Percentiles rank a stretch among this genome's conserved stretches.
phyloP scores from a whole-genome alignment of 768 basidiomycete genomes.

The Termitomyces sp. region DNA sequence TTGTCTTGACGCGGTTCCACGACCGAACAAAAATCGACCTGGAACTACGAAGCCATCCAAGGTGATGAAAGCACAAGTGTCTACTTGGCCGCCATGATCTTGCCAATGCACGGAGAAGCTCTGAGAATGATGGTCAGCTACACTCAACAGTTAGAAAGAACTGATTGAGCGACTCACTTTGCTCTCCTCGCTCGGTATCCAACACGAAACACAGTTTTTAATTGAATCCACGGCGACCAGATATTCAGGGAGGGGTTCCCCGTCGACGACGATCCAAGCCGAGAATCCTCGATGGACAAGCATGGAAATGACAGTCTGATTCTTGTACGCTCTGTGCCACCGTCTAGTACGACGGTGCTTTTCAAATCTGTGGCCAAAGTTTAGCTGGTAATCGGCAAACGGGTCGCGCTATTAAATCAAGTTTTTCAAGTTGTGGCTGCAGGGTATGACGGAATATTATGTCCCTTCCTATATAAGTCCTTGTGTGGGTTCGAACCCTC shows the following conservation, averaged over 20 bases:
- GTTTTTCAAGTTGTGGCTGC: no score
- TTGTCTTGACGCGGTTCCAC: conserved; percentile 46
- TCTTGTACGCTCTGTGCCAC: conserved; percentile 4
- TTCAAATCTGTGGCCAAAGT: background rate
- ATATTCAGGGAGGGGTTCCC: conserved; percentile 46
- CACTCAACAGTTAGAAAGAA: background rate
- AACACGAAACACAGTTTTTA: conserved; percentile 49
- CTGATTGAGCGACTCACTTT: conserved; percentile 31
- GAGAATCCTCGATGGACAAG: conserved; percentile 57
- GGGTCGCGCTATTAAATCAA: background rate
- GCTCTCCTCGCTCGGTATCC: conserved; percentile 59
- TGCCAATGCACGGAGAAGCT: conserved; percentile 59
- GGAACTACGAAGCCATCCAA: conserved; percentile 60
- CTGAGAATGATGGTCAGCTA: conserved; percentile 23
- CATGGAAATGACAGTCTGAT: conserved; percentile 22
- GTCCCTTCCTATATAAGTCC: no score
- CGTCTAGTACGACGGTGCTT: background rate
- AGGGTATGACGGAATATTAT: no score
- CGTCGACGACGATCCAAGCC: conserved; percentile 60
- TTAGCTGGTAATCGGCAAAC: conserved; percentile 10
- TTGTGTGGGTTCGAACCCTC: no score
- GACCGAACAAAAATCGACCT: conserved; percentile 55
- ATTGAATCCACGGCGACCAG: conserved; percentile 42
- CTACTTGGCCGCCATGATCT: conserved; percentile 47
- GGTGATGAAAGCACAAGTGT: conserved; percentile 56